Conservation (phyloP, 768 basidiomycete species). For the Russula sp. region DNA sequence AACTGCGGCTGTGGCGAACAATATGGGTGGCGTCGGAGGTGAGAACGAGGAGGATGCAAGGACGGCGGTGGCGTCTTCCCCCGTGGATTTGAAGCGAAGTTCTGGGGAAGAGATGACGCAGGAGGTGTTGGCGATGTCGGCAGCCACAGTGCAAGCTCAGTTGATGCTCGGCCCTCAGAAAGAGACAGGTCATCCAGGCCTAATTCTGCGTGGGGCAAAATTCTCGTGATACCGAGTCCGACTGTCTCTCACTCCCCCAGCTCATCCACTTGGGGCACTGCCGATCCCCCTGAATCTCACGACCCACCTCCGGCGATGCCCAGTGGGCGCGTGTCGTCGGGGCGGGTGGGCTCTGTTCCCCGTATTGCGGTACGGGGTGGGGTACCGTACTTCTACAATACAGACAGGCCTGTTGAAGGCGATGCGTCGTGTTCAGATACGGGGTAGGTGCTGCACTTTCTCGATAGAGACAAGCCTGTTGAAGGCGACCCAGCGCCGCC, state of each 20-base stretch:
- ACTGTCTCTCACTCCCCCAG: not conserved
- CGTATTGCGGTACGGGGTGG: too few species aligned
- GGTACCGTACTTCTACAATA: too few species aligned
- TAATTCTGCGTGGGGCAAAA: constrained; percentile 14
- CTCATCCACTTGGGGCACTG: not conserved
- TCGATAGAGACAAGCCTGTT: too few species aligned
- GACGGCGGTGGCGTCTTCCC: constrained; percentile 7
- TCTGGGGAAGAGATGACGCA: not conserved
- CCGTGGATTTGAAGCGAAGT: constrained; percentile 9
- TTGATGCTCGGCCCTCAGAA: not conserved
- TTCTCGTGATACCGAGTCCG: constrained; percentile 19
- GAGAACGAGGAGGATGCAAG: constrained; percentile 3
- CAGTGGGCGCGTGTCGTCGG: not conserved
- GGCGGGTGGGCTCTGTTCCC: not conserved
- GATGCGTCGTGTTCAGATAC: too few species aligned
- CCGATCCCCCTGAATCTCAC: not conserved
- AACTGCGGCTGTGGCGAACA: not conserved
- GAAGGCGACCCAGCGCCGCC: not conserved
- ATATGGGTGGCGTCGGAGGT: not conserved
- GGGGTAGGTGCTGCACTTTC: too few species aligned
- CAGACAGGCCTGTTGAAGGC: too few species aligned
- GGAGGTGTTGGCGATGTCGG: not conserved
- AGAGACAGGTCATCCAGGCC: not conserved
- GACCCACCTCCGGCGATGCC: not conserved
- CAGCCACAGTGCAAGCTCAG: not conserved